Conservation (phyloP, 2,329 filamentous ascomycete genomes). For the Emergomyces pasteurianus region DNA sequence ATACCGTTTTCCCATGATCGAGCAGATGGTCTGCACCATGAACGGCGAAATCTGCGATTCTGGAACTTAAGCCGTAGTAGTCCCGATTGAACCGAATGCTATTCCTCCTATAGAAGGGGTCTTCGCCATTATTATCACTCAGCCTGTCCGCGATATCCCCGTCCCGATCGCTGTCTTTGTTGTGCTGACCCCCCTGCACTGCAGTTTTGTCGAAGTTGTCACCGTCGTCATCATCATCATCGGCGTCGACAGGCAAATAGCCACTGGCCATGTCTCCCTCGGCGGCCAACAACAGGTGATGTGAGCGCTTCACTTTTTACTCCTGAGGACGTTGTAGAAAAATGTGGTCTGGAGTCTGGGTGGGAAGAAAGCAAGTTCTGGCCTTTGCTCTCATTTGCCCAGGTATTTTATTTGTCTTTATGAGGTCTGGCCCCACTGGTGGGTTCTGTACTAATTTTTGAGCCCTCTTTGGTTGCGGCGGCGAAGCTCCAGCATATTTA, state of each 20-base stretch:
- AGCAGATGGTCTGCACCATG: not conserved
- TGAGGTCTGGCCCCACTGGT: not conserved
- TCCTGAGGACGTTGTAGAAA: not conserved
- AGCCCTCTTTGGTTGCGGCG: too few species aligned
- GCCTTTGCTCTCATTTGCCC: not conserved
- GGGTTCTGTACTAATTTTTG: too few species aligned
- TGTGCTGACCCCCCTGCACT: not conserved
- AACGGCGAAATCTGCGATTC: not conserved
- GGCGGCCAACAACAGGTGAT: not conserved
- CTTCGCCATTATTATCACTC: not conserved
- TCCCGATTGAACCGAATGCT: not conserved
- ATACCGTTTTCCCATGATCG: constrained; percentile 1
- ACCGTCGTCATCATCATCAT: constrained; percentile 2
- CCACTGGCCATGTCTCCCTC: constrained; percentile 9
- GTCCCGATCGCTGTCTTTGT: not conserved
- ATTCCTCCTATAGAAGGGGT: not conserved
- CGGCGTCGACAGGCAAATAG: constrained; percentile 10
- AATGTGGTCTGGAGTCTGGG: not conserved
- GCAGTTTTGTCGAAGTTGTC: not conserved
- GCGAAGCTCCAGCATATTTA: too few species aligned
- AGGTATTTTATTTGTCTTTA: not conserved
- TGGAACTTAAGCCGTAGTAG: not conserved
- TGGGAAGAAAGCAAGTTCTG: not conserved
- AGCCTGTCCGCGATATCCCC: not conserved
- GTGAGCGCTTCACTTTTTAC: not conserved